These are phyloP conservation scores for Elaeagnus macrophylla DNA, from an alignment of 306 rosid species.

Conservation along the genomic window DNA sequence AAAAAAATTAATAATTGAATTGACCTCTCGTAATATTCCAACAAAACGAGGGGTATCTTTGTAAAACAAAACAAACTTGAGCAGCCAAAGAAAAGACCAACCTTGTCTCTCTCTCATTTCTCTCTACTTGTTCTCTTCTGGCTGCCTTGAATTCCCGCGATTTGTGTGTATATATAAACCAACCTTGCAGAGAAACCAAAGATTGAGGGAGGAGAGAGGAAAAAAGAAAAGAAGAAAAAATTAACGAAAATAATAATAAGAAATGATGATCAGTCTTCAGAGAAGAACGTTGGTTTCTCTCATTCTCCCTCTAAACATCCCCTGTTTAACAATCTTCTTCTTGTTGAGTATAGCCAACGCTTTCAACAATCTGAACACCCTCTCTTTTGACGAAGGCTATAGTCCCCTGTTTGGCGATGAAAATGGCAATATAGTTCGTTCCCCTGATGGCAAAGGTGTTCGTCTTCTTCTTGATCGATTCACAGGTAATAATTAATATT, in stretches of 20 bases:
- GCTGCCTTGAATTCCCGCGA: too few relatives aligned
- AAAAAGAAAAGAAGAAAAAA: neutral
- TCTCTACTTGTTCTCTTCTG: too few relatives aligned
- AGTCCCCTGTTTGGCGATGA: constrained; percentile 62
- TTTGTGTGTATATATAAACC: too few relatives aligned
- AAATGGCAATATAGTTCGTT: constrained; percentile 56
- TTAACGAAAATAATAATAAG: constrained; percentile 32
- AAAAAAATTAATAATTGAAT: too few relatives aligned
- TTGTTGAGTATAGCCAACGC: constrained; percentile 12
- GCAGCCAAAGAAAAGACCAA: too few relatives aligned
- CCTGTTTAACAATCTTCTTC: neutral
- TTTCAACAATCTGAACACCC: constrained; percentile 51
- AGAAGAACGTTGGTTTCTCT: constrained; percentile 5
- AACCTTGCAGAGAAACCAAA: constrained; percentile 18
- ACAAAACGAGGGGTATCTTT: too few relatives aligned
- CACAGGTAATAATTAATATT: constrained; percentile 39
- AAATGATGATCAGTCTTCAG: constrained; percentile 11
- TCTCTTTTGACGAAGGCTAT: constrained; percentile 61
- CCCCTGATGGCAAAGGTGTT: constrained; percentile 65
- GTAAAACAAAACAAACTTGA: too few relatives aligned
- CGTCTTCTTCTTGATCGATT: constrained; percentile 81
- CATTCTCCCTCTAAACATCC: constrained; percentile 8
- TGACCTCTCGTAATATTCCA: too few relatives aligned
- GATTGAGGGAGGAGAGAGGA: constrained; percentile 15
- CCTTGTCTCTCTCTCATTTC: too few relatives aligned